Percentiles rank a stretch among this genome's conserved stretches.
These are phyloP conservation scores for Microsporum ferrugineum DNA, from an alignment of 2,329 filamentous ascomycete genomes.

Conservation along the genomic window DNA sequence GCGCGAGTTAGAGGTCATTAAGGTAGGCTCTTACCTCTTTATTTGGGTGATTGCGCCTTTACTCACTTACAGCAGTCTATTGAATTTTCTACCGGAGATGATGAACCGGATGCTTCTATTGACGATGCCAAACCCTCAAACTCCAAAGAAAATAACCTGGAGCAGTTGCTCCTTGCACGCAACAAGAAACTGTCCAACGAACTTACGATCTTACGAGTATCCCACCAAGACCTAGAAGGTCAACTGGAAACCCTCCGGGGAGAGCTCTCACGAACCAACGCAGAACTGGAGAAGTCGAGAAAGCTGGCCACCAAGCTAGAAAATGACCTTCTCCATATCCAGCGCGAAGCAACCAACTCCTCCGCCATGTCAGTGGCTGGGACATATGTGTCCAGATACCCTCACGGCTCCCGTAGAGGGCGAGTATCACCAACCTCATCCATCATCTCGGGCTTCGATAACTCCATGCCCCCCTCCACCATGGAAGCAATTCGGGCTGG, in stretches of 20 bases:
- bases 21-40: constrained; percentile 35
- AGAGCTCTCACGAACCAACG: constrained; percentile 69
- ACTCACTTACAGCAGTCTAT: constrained; percentile 51
- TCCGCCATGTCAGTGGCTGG: constrained; percentile 87
- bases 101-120: constrained; percentile 43
- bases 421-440: constrained; percentile 85
- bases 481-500: constrained; percentile 53
- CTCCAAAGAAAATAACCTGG: constrained; percentile 65
- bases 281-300: constrained; percentile 73
- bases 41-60: neutral
- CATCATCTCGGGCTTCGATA: constrained; percentile 94
- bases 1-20: constrained; percentile 88
- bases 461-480: constrained; percentile 43
- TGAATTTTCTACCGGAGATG: constrained; percentile 81
- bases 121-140: constrained; percentile 34
- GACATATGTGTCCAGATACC: constrained; percentile 73
- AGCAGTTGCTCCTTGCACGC: constrained; percentile 78
- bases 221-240: constrained; percentile 79
- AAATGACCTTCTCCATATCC: constrained; percentile 77
- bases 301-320: constrained; percentile 81
- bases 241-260: constrained; percentile 71
- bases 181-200: constrained; percentile 97
- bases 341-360: constrained; percentile 68
- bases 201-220: constrained; percentile 81
- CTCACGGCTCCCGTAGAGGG: constrained; percentile 56